Evolutionary conservation across 1,139 yeast genomes (phyloP).

Genomic region (Pichia sp.): DNA sequence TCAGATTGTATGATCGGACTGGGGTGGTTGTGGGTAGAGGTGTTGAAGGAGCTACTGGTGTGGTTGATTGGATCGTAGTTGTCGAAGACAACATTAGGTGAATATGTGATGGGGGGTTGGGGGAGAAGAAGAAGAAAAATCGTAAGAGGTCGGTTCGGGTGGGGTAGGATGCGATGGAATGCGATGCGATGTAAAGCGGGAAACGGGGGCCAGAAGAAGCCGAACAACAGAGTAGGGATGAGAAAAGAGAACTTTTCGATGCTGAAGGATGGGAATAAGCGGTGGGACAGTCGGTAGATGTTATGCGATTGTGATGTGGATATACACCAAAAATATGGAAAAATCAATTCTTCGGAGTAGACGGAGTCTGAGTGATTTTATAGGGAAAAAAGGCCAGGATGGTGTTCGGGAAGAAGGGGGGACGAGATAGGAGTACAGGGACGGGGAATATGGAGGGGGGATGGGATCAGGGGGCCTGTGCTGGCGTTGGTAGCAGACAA

Average conservation of each 20-base stretch:
- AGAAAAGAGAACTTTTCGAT: neutral
- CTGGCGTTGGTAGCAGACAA: neutral
- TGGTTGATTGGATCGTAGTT: neutral
- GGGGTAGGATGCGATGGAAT: neutral
- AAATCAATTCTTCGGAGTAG: slow-evolving; percentile 6
- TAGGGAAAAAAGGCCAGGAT: neutral
- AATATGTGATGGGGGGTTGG: too few species aligned
- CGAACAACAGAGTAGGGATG: neutral
- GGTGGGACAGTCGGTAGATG: neutral
- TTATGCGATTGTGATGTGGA: neutral
- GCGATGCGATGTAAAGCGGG: neutral
- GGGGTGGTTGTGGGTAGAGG: neutral
- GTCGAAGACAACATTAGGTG: slow-evolving; percentile 2
- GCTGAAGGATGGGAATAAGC: neutral
- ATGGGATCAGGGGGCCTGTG: neutral
- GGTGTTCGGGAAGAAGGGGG: neutral
- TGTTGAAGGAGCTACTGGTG: neutral
- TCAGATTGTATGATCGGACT: slow-evolving; percentile 4
- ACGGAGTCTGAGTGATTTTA: slow-evolving; percentile 12
- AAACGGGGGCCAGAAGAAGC: neutral
- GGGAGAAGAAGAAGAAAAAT: neutral
- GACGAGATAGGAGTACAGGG: neutral
- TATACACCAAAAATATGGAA: neutral
- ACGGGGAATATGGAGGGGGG: neutral
- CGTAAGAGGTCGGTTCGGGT: too few species aligned